These are phyloP conservation scores for Wickerhamomyces xylosicus DNA, from an alignment of 805 yeast genomes.

Conservation along the genomic window DNA sequence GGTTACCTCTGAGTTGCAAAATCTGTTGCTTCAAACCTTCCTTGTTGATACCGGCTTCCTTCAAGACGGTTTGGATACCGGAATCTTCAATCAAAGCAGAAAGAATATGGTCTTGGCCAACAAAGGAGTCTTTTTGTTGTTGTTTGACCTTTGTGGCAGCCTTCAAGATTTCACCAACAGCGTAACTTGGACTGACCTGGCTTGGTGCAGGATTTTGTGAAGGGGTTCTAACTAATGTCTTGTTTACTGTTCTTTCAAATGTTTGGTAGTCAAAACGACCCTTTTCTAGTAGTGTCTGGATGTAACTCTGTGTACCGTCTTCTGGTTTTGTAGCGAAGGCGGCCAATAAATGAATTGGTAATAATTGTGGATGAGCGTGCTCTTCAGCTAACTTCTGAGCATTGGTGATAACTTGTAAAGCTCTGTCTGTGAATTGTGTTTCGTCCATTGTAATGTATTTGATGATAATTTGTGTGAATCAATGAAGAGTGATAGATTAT, in stretches of 20 bases:
- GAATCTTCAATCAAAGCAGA: slow-evolving; percentile 78
- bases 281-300: slow-evolving; percentile 74
- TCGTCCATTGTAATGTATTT: slow-evolving; percentile 26
- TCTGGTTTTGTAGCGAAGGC: slow-evolving; percentile 66
- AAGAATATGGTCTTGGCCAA: slow-evolving; percentile 91
- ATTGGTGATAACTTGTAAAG: slow-evolving; percentile 66
- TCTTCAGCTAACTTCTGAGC: slow-evolving; percentile 80
- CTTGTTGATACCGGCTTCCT: slow-evolving; percentile 56
- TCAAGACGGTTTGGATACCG: slow-evolving; percentile 58
- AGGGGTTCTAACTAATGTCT: slow-evolving; percentile 73
- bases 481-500: too few relatives aligned
- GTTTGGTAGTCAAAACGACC: slow-evolving; percentile 82
- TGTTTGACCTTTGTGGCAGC: slow-evolving; percentile 70
- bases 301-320: slow-evolving; percentile 49
- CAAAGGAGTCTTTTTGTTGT: slow-evolving; percentile 81
- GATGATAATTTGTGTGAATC: not conserved
- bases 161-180: slow-evolving; percentile 66
- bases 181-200: slow-evolving; percentile 63
- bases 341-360: slow-evolving; percentile 85
- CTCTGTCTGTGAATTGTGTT: slow-evolving; percentile 88
- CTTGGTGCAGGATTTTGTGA: slow-evolving; percentile 85
- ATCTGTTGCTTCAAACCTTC: slow-evolving; percentile 74
- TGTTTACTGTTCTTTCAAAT: slow-evolving; percentile 73
- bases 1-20: slow-evolving; percentile 75
- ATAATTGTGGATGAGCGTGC: slow-evolving; percentile 71